Conservation (phyloP, 257 asterid genomes). For the Penstemon davidsonii region DNA sequence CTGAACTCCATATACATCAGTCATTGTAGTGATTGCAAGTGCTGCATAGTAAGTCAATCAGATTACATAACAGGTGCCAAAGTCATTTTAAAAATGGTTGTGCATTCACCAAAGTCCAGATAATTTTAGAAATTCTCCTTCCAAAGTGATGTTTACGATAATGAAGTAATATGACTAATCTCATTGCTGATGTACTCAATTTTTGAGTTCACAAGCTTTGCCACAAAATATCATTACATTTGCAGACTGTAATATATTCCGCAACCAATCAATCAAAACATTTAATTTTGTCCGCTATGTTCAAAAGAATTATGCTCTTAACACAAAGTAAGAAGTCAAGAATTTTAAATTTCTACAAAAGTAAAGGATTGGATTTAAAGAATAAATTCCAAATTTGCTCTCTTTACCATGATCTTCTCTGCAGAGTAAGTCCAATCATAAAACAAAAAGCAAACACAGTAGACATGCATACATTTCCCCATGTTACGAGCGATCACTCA, state of each 20-base stretch:
- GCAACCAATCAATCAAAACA: slow-evolving; percentile 1
- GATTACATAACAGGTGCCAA: slow-evolving; percentile 19
- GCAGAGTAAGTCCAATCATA: slow-evolving; percentile 13
- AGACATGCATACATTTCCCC: slow-evolving; percentile 14
- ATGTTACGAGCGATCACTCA: not conserved
- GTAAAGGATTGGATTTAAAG: slow-evolving; percentile 9
- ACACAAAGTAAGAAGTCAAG: slow-evolving; percentile 3
- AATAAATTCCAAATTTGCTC: not conserved
- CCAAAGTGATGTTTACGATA: slow-evolving; percentile 9
- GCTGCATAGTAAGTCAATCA: slow-evolving; percentile 14
- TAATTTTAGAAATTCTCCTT: slow-evolving; percentile 7
- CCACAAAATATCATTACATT: not conserved
- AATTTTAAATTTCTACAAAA: slow-evolving; percentile 4
- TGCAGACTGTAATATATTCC: not conserved
- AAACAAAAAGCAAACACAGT: slow-evolving; percentile 18
- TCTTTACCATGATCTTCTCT: not conserved
- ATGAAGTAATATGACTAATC: slow-evolving; percentile 10
- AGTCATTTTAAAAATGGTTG: slow-evolving; percentile 13
- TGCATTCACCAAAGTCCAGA: slow-evolving; percentile 1
- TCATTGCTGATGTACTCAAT: not conserved
- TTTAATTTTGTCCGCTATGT: no score
- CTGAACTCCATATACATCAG: slow-evolving; percentile 19
- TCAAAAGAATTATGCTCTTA: slow-evolving; percentile 5
- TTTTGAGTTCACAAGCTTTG: not conserved
- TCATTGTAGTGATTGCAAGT: slow-evolving; percentile 13